phyloP scores from a whole-genome alignment of 2,329 filamentous ascomycete species.

The Cryphonectria radicalis region DNA sequence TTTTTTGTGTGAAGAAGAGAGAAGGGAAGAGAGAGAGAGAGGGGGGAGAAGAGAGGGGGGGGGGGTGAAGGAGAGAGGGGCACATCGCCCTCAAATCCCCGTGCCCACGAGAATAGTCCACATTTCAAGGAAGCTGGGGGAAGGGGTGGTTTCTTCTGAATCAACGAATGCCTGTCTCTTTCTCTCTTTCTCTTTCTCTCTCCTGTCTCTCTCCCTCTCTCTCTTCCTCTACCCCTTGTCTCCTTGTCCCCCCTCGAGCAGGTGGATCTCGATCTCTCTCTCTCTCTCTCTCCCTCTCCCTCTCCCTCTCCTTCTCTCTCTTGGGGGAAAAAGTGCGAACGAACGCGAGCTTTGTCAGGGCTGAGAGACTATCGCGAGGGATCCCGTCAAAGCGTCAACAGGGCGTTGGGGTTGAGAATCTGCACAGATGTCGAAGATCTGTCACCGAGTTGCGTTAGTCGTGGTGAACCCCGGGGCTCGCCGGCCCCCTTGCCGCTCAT shows the following conservation, averaged over 20 bases:
- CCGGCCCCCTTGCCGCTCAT: not conserved
- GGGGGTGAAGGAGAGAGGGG: too few relatives aligned
- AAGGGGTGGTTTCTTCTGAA: too few relatives aligned
- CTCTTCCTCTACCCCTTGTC: not conserved
- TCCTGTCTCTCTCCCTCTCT: not conserved
- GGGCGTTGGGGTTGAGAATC: not conserved
- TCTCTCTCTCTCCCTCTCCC: not conserved
- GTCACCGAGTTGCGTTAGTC: constrained; percentile 1
- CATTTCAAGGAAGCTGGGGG: too few relatives aligned
- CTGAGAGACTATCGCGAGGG: not conserved
- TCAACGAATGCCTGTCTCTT: not conserved
- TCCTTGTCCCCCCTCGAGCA: not conserved
- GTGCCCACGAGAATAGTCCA: not conserved
- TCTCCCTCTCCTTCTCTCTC: not conserved
- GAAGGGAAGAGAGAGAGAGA: too few relatives aligned
- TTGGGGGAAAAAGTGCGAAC: not conserved
- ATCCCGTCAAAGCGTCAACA: not conserved
- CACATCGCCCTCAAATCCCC: not conserved
- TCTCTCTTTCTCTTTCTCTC: not conserved
- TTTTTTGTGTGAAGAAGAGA: too few relatives aligned
- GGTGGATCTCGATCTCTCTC: not conserved
- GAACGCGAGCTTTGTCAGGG: not conserved
- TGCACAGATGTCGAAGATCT: not conserved
- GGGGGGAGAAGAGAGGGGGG: too few relatives aligned
- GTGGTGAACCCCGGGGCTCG: not conserved